These are phyloP conservation scores for Rhizopogon rudus DNA, from an alignment of 768 basidiomycete species.

Conservation along the genomic window DNA sequence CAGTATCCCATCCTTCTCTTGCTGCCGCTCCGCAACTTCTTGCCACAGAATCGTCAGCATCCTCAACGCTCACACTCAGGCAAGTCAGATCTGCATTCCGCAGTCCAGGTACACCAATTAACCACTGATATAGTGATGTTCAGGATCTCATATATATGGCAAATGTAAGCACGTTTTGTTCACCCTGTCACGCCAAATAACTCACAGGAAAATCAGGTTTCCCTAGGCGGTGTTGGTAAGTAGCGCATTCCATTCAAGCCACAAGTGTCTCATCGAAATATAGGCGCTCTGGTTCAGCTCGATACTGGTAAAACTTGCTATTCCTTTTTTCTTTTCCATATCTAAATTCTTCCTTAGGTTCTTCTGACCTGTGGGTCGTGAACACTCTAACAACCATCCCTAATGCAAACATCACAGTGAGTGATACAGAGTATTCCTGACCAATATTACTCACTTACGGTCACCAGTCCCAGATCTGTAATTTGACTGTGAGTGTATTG, in stretches of 20 bases:
- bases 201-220: constrained; percentile 41
- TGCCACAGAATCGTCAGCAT: constrained; percentile 11
- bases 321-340: background rate
- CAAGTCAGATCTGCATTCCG: constrained; percentile 1
- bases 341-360: background rate
- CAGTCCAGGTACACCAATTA: constrained; percentile 5
- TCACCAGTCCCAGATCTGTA: constrained; percentile 41
- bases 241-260: constrained; percentile 4
- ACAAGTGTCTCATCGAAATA: constrained; percentile 30
- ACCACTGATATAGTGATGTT: constrained; percentile 45
- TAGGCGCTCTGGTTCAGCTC: constrained; percentile 51
- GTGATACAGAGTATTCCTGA: constrained; percentile 6
- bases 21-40: constrained; percentile 17
- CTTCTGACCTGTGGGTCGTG: constrained; percentile 71
- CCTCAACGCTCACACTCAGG: constrained; percentile 18
- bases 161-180: constrained; percentile 45
- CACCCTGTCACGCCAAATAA: background rate
- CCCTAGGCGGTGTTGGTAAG: constrained; percentile 58
- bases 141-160: constrained; percentile 77
- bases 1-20: constrained; percentile 6
- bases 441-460: constrained; percentile 4
- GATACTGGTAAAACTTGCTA: constrained; percentile 57
- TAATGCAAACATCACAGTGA: constrained; percentile 43
- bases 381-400: constrained; percentile 44
- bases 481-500: constrained; percentile 49